Percentiles rank a stretch among this genome's conserved stretches.
Conservation (phyloP, 345 rosid species). For the Bruguiera sexangula region DNA sequence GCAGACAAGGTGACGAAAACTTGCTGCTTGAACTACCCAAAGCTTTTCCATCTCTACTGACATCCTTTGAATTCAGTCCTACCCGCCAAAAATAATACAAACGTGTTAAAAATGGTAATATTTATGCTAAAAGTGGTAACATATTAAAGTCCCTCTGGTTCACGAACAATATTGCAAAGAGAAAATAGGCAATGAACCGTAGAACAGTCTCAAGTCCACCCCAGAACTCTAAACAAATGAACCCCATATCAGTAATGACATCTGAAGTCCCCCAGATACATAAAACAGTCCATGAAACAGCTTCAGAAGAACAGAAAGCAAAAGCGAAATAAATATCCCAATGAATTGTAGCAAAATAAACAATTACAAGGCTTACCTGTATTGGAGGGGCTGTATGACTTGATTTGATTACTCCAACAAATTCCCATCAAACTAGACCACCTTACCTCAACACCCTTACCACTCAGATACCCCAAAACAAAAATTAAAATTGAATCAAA, state of each 20-base stretch:
- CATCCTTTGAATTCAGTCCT: conserved; percentile 65
- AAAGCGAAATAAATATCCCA: no score
- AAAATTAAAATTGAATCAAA: neutral
- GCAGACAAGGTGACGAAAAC: conserved; percentile 15
- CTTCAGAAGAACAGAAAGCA: no score
- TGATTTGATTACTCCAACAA: conserved; percentile 83
- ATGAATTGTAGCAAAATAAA: neutral
- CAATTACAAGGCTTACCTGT: conserved; percentile 43
- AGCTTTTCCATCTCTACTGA: conserved; percentile 48
- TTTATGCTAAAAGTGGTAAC: no score
- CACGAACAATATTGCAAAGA: neutral
- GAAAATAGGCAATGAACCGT: neutral
- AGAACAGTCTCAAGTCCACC: no score
- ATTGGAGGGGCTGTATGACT: conserved; percentile 63
- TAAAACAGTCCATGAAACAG: neutral
- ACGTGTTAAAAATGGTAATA: neutral
- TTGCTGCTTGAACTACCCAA: conserved; percentile 24
- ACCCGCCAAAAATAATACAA: neutral
- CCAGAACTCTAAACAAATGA: no score
- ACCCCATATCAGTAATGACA: no score
- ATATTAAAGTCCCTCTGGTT: no score
- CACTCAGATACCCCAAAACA: neutral
- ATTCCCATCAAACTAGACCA: conserved; percentile 57
- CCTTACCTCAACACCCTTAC: neutral
- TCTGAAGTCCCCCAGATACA: neutral